Percentiles rank a stretch among this genome's conserved stretches.
phyloP scores from a whole-genome alignment of 169 alveolate genomes.

The Cryptosporidium muris region DNA sequence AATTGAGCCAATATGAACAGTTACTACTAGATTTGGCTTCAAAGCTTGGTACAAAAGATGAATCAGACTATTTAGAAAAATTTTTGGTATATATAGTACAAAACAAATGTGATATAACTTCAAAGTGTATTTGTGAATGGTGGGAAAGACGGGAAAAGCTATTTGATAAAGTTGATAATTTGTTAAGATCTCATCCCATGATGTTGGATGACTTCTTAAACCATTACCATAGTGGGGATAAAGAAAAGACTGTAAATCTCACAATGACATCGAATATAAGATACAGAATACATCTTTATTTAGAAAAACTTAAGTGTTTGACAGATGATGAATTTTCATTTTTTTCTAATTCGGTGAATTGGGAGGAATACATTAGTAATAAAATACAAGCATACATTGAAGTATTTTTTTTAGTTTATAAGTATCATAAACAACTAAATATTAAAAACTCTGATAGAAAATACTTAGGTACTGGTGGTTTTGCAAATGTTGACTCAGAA shows the following conservation, averaged over 20 bases:
- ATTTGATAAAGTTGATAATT: constrained; percentile 18
- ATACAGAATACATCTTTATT: constrained; percentile 11
- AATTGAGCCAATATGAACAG: constrained; percentile 9
- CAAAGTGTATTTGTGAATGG: not conserved
- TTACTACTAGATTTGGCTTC: constrained; percentile 3
- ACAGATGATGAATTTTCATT: constrained; percentile 37
- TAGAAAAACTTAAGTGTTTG: constrained; percentile 17
- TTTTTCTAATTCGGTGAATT: not conserved
- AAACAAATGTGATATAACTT: constrained; percentile 1
- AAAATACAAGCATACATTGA: constrained; percentile 23
- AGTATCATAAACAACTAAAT: not conserved
- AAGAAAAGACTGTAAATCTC: not conserved
- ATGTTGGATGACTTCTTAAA: constrained; percentile 20
- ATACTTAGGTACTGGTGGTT: not conserved
- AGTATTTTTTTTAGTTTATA: constrained; percentile 1
- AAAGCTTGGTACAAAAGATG: constrained; percentile 29
- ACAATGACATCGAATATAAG: constrained; percentile 25
- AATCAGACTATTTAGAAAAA: not conserved
- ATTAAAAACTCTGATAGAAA: not conserved
- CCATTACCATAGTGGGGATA: not conserved
- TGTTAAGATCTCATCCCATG: constrained; percentile 16
- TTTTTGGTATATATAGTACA: not conserved
- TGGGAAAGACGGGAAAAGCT: constrained; percentile 11
- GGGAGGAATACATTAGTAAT: constrained; percentile 37
- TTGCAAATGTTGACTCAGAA: not conserved